Evolutionary conservation across 2,329 filamentous ascomycete species (phyloP).

Genomic region (Celoporthe dispersa): DNA sequence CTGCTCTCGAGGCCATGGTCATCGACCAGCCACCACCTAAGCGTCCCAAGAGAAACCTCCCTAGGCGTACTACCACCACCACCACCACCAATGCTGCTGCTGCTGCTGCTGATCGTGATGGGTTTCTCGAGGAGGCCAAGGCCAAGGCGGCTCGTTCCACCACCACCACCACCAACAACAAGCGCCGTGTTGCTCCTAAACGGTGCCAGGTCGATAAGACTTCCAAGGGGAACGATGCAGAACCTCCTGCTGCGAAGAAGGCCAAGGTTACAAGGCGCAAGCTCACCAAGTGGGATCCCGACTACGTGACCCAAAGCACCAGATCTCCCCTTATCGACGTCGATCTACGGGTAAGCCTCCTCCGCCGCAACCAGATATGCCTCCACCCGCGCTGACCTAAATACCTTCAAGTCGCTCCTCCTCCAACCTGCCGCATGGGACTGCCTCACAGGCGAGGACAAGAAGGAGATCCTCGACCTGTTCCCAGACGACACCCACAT

Average conservation of each 20-base stretch:
- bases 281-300: slow-evolving; percentile 36
- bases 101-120: neutral
- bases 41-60: neutral
- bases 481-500: slow-evolving; percentile 43
- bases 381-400: slow-evolving; percentile 20
- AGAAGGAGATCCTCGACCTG: slow-evolving; percentile 40
- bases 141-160: neutral
- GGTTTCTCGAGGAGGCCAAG: slow-evolving; percentile 5
- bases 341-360: slow-evolving; percentile 41
- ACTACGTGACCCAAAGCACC: slow-evolving; percentile 41
- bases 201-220: neutral
- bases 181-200: slow-evolving; percentile 19
- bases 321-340: slow-evolving; percentile 42
- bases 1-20: neutral
- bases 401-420: slow-evolving; percentile 39
- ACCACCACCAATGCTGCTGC: neutral
- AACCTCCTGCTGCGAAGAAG: slow-evolving; percentile 33
- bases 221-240: neutral
- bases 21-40: neutral
- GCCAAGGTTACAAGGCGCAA: slow-evolving; percentile 29
- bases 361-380: neutral
- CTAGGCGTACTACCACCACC: neutral
- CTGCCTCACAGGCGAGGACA: slow-evolving; percentile 40
- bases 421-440: slow-evolving; percentile 45
- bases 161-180: neutral